Conservation (phyloP, 306 rosid genomes). For the Erythrophleum fordii region DNA sequence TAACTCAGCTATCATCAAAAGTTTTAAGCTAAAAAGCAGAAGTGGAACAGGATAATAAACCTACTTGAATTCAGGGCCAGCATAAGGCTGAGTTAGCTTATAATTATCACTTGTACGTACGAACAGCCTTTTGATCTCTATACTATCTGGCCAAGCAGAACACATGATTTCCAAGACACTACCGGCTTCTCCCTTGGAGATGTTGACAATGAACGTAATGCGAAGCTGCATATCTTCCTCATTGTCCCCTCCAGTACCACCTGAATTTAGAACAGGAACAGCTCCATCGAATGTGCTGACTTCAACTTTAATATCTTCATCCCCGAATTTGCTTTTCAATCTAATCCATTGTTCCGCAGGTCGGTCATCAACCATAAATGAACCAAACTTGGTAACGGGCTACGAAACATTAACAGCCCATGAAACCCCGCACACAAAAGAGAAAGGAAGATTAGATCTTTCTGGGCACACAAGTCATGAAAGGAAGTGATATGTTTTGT, state of each 20-base stretch:
- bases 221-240: conserved; percentile 65
- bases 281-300: conserved; percentile 78
- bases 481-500: background rate
- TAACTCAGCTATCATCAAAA: background rate
- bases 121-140: conserved; percentile 63
- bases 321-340: conserved; percentile 59
- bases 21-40: background rate
- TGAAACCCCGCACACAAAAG: background rate
- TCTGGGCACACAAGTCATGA: background rate
- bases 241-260: conserved; percentile 33
- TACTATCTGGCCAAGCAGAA: conserved; percentile 83
- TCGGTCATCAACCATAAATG: conserved; percentile 66
- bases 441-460: background rate
- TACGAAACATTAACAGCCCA: conserved; percentile 45
- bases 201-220: conserved; percentile 67
- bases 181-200: conserved; percentile 60
- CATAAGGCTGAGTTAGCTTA: conserved; percentile 58
- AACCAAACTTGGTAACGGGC: conserved; percentile 58
- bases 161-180: conserved; percentile 69
- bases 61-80: conserved; percentile 82
- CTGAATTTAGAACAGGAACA: conserved; percentile 50
- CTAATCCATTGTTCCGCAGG: conserved; percentile 84
- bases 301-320: conserved; percentile 72
- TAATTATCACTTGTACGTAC: conserved; percentile 37
- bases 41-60: conserved; percentile 32